Evolutionary conservation across 768 basidiomycete species (phyloP), one percentile per base, ranked within the genome.

Genomic region (Favolaschia claudopus): DNA sequence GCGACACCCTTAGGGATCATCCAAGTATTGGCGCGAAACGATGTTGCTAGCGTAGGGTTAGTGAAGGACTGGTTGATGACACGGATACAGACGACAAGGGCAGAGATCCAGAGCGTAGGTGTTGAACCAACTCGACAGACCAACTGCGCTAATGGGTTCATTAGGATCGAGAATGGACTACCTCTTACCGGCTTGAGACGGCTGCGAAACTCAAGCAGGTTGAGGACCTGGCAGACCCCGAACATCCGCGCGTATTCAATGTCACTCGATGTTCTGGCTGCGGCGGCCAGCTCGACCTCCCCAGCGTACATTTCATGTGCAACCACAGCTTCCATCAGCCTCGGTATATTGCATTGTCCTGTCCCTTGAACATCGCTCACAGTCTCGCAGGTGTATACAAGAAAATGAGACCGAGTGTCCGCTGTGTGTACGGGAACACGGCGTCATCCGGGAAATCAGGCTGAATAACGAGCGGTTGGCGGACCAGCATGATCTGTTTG

Each of bases 281-380:
- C 72, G 84, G 88, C 15, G 93, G 89, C 1, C 93, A 92, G 66
- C 85, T 99, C 58, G 96, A 98, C 71, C 84, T 98, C 10, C 96
- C 97, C 0, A 91, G 87, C 63, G 82, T 99, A 7, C 96, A 99
- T 73, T 99, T 98, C 70, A 97, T 99, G 96, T 99, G 96, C 74
- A 89, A 90, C 67, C 97, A 99, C 71, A 95, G 93, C 60, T 99
- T 93, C 77, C 97, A 99, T 71, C 94, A 96, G 70, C 63, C 63
- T 9, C 82, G 95, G 93, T 93, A 34, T 40, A 19, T 31, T 32
- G 28, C 47, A 20, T 37, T 31, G 2, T 13, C 27, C 27, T 27
- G 34, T 37, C 2, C 0, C n/a, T 42, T 37, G 29, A 55, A 4
- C 34, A 7, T 28, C n/a, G 5, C 40, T 51, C 27, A 27, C 54